Conservation (phyloP, 2,329 filamentous ascomycete species). For the Chaetomiaceae sp. region DNA sequence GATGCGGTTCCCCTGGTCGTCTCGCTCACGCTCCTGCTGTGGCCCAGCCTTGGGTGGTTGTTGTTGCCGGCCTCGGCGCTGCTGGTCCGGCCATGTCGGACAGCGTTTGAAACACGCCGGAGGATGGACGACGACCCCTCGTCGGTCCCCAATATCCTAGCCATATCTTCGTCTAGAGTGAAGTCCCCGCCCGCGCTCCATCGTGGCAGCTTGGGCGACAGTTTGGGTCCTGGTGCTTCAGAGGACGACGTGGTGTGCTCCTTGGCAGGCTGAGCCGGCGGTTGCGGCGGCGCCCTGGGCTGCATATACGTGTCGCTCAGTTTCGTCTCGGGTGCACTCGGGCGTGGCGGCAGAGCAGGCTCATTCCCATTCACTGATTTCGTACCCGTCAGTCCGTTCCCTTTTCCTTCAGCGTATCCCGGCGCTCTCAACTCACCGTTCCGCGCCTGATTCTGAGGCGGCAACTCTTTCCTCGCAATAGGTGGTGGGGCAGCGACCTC, state of each 20-base stretch:
- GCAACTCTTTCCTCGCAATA: slow-evolving; percentile 62
- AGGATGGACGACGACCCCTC: slow-evolving; percentile 76
- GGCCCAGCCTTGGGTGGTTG: slow-evolving; percentile 41
- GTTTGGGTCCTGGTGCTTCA: slow-evolving; percentile 42
- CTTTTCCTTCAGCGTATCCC: not conserved
- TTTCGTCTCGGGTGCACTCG: slow-evolving; percentile 38
- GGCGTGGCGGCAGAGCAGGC: slow-evolving; percentile 25
- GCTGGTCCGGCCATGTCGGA: slow-evolving; percentile 85
- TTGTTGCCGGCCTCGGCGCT: slow-evolving; percentile 59
- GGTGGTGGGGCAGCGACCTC: slow-evolving; percentile 42
- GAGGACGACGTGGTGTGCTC: slow-evolving; percentile 44
- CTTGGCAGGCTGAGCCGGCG: slow-evolving; percentile 44
- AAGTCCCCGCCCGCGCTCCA: slow-evolving; percentile 82
- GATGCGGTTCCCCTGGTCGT: slow-evolving; percentile 62
- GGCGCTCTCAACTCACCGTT: slow-evolving; percentile 38
- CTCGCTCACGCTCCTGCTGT: slow-evolving; percentile 61
- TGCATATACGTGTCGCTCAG: slow-evolving; percentile 53
- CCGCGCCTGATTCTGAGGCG: slow-evolving; percentile 36
- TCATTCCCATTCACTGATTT: slow-evolving; percentile 36
- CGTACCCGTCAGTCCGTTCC: slow-evolving; percentile 15
- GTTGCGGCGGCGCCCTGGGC: slow-evolving; percentile 52
- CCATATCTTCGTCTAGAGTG: slow-evolving; percentile 93
- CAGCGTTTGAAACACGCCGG: slow-evolving; percentile 85
- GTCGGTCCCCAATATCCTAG: slow-evolving; percentile 76
- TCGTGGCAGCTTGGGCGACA: slow-evolving; percentile 64